Evolutionary conservation across 2,329 filamentous ascomycete genomes (phyloP).

Genomic region (Claviceps digitariae): DNA sequence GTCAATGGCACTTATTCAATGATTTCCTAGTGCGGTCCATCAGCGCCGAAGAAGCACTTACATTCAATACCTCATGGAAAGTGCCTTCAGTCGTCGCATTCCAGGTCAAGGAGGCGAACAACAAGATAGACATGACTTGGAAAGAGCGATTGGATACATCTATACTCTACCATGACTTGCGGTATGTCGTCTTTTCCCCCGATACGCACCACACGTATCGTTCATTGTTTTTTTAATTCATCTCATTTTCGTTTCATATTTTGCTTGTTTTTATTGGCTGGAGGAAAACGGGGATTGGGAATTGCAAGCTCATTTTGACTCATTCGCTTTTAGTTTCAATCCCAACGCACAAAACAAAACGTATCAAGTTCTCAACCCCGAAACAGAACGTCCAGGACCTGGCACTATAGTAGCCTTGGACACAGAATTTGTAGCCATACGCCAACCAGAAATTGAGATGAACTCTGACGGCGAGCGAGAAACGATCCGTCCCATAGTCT

Average conservation of each 20-base stretch:
- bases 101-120: constrained; percentile 68
- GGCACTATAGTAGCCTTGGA: constrained; percentile 78
- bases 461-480: constrained; percentile 87
- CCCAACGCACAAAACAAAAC: constrained; percentile 27
- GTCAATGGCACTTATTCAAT: constrained; percentile 92
- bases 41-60: constrained; percentile 67
- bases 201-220: neutral
- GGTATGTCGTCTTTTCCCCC: constrained; percentile 24
- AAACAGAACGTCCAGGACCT: constrained; percentile 52
- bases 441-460: constrained; percentile 90
- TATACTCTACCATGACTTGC: constrained; percentile 62
- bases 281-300: neutral
- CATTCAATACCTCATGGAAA: constrained; percentile 88
- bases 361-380: constrained; percentile 43
- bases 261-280: neutral
- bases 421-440: constrained; percentile 88
- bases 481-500: constrained; percentile 80
- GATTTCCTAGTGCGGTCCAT: constrained; percentile 85
- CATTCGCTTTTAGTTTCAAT: constrained; percentile 22
- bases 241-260: neutral
- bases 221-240: neutral
- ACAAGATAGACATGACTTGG: constrained; percentile 77
- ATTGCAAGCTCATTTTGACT: neutral
- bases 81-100: constrained; percentile 77
- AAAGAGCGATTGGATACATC: constrained; percentile 72